These are phyloP conservation scores for Eleusine coracana DNA, from an alignment of 176 grass and related monocot species.

Conservation along the genomic window DNA sequence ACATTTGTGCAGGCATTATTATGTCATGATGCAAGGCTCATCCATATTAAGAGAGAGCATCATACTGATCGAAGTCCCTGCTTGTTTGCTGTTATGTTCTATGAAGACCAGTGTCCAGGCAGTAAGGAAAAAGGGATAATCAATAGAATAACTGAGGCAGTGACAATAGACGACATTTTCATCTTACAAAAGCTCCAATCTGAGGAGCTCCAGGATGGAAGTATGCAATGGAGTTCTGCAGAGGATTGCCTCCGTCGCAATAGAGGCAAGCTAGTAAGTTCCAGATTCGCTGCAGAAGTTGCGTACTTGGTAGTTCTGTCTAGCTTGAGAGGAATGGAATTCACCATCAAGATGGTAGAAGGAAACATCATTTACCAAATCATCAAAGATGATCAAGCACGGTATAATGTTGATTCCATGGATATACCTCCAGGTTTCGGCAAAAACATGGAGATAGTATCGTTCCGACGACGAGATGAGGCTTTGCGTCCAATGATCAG, in stretches of 20 bases:
- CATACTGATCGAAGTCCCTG: slow-evolving; percentile 57
- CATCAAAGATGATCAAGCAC: slow-evolving; percentile 39
- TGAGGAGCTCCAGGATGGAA: slow-evolving; percentile 42
- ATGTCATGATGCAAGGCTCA: slow-evolving; percentile 73
- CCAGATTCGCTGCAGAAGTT: slow-evolving; percentile 64
- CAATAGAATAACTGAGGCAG: slow-evolving; percentile 38
- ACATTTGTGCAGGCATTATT: slow-evolving; percentile 42
- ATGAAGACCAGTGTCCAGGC: slow-evolving; percentile 40
- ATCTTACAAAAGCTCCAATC: slow-evolving; percentile 68
- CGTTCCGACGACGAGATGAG: slow-evolving; percentile 41
- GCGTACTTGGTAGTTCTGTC: slow-evolving; percentile 71
- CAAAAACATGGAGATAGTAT: slow-evolving; percentile 58
- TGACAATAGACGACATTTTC: slow-evolving; percentile 56
- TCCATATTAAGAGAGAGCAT: slow-evolving; percentile 58
- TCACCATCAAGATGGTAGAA: slow-evolving; percentile 65
- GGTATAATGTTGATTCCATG: slow-evolving; percentile 28
- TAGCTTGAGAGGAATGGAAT: slow-evolving; percentile 64
- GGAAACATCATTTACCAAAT: slow-evolving; percentile 66
- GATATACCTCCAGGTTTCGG: slow-evolving; percentile 43
- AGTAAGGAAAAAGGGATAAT: slow-evolving; percentile 40
- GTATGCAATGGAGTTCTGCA: slow-evolving; percentile 45
- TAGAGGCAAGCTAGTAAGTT: slow-evolving; percentile 63
- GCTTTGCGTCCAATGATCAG: slow-evolving; percentile 48
- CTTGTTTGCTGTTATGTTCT: slow-evolving; percentile 61
- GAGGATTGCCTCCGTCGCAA: slow-evolving; percentile 53